These are phyloP conservation scores for Opeltia flavorubescens DNA, from an alignment of 495 filamentous ascomycete species.

Conservation along the genomic window DNA sequence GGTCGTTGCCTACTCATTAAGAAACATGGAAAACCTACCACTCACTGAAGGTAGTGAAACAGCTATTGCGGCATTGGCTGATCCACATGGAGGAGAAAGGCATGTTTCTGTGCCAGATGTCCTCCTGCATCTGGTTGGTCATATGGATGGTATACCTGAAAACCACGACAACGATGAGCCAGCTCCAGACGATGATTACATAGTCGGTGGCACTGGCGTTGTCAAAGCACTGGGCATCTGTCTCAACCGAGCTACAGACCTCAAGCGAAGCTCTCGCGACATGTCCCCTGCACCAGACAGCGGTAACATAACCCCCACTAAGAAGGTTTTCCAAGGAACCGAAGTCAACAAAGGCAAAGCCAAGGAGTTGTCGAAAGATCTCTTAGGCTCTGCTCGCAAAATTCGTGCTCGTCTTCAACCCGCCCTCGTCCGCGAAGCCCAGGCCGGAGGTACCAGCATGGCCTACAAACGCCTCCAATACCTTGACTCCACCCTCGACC, in stretches of 20 bases:
- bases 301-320: conserved; percentile 38
- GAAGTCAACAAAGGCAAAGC: conserved; percentile 48
- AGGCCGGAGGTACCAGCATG: conserved; percentile 27
- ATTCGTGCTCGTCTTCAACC: conserved; percentile 74
- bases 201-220: conserved; percentile 88
- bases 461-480: conserved; percentile 58
- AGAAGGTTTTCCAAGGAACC: conserved; percentile 27
- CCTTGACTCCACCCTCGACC: conserved; percentile 74
- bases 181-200: conserved; percentile 83
- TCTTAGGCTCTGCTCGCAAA: conserved; percentile 73
- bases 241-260: conserved; percentile 50
- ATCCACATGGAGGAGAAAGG: conserved; percentile 24
- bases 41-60: conserved; percentile 17
- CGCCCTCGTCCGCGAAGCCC: conserved; percentile 65
- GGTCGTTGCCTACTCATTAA: conserved; percentile 82
- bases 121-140: conserved; percentile 49
- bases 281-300: conserved; percentile 28
- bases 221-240: conserved; percentile 88
- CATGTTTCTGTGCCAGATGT: conserved; percentile 46
- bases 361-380: conserved; percentile 81
- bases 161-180: conserved; percentile 52
- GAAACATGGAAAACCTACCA: conserved; percentile 61
- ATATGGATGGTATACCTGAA: conserved; percentile 33
- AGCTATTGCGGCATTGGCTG: conserved; percentile 33
- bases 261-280: conserved; percentile 24